Conservation (phyloP, 306 rosid species). For the Chamaecrista fasciculata region DNA sequence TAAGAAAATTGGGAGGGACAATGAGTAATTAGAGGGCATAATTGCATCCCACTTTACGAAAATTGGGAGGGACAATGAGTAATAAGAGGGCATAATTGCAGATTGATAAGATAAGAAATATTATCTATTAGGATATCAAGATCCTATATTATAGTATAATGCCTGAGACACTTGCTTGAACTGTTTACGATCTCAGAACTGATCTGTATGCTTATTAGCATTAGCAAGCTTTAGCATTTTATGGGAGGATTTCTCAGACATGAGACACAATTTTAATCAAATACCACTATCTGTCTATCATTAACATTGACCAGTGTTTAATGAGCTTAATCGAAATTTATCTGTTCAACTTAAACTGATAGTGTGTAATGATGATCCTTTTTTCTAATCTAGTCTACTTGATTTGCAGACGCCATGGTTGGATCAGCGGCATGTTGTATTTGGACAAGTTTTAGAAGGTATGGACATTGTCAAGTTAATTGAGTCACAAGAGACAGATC, state of each 20-base stretch:
- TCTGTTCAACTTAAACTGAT: background rate
- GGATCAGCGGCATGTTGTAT: constrained; percentile 91
- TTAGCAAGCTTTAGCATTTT: constrained; percentile 1
- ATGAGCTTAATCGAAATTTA: background rate
- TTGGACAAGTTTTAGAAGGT: constrained; percentile 99
- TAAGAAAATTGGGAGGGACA: background rate
- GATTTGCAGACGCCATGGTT: constrained; percentile 86
- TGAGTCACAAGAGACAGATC: constrained; percentile 84
- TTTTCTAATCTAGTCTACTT: constrained; percentile 15
- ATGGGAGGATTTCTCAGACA: background rate
- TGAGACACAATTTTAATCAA: no score
- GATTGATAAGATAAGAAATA: background rate
- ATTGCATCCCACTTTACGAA: background rate
- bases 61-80: background rate
- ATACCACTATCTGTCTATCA: background rate
- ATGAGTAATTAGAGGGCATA: background rate
- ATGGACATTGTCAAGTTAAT: constrained; percentile 70
- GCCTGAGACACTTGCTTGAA: background rate
- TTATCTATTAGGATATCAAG: background rate
- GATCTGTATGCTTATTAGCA: background rate
- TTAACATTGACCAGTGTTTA: constrained; percentile 3
- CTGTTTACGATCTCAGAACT: background rate
- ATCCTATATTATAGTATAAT: background rate
- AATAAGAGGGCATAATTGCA: background rate
- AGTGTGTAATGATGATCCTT: constrained; percentile 10